Base-by-base conservation (phyloP, 1,139 yeast genomes). In the Candida pseudoviswanathii region DNA sequence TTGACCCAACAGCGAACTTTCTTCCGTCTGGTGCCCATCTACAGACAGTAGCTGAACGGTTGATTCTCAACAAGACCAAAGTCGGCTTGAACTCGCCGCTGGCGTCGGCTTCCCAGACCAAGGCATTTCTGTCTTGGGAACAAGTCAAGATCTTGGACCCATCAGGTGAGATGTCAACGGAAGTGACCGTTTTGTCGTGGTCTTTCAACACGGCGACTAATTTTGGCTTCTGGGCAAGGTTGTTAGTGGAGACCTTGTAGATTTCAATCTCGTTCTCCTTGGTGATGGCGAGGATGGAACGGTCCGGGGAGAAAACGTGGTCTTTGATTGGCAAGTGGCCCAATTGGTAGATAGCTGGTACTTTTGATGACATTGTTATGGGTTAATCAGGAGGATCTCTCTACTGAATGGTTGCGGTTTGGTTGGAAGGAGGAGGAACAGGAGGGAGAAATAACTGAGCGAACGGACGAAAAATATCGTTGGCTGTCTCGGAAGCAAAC, bases 1-100 rank as follows among this genome's bases (percentile, higher is more conserved):
- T 89, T 4, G 97, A 89, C 0, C 98, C 99, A 42, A 94, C 98
- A 1, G 99, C 99, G 70, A 95, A 94, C 73, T 95, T 95, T 63
- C 73, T 74, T 21, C 97, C 98, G 57, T 82, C 83, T 26, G 98
- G 97, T 4, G 96, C 89, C 99, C 99, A 94, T 58, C 84, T 80
- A 50, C 92, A 96, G 58, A 83, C 82, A 3, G 98, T 94, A 9
- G 98, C 98, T 25, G 98, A 97, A 51, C 98, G 81, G 66, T 86
- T 89, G 69, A 95, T 91, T 68, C 99, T 83, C 64, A 95, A 79
- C 52, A 95, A 77, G 21, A 95, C 99, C 65, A 95, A 79, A 2
- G 98, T 92, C 44, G 97, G 97, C 73, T 88, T 91, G 61, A 75
- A 81, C 46, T 71, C 71, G 26, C 72, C 71, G 8, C 6, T 21